Conservation (phyloP, 306 rosid species). For the Medicago ruthenica region DNA sequence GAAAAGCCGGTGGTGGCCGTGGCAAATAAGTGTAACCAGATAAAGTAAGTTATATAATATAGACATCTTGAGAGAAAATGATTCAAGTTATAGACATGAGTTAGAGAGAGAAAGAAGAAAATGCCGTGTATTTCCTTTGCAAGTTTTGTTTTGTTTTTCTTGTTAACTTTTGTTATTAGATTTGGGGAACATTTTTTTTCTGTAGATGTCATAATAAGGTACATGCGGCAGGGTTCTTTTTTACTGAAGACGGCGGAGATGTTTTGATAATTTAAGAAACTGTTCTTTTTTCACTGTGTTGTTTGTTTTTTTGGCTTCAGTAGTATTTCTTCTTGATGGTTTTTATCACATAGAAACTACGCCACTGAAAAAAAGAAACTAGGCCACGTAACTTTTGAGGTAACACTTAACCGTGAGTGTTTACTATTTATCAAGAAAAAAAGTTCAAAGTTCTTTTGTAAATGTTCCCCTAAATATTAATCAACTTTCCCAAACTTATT, state of each 20-base stretch:
- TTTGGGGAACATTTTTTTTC: conserved; percentile 53
- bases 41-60: conserved; percentile 40
- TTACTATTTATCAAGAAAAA: not conserved
- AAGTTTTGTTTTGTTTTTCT: conserved; percentile 57
- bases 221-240: conserved; percentile 48
- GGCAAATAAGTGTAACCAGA: conserved; percentile 50
- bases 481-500: not conserved
- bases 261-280: conserved; percentile 30
- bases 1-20: conserved; percentile 78
- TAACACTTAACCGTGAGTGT: not conserved
- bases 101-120: conserved; percentile 50
- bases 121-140: conserved; percentile 53
- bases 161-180: conserved; percentile 49
- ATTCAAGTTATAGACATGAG: conserved; percentile 54
- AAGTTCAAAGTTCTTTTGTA: no score
- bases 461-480: not conserved
- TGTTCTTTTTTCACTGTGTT: not conserved
- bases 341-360: not conserved
- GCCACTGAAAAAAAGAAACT: not conserved
- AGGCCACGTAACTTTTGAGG: no score
- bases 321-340: not conserved
- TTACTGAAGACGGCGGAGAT: conserved; percentile 44
- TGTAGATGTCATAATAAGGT: conserved; percentile 58
- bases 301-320: conserved; percentile 3
- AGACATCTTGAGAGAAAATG: conserved; percentile 50